Base-by-base conservation (phyloP, 2,329 filamentous ascomycete species). In the Coniochaeta sp. region DNA sequence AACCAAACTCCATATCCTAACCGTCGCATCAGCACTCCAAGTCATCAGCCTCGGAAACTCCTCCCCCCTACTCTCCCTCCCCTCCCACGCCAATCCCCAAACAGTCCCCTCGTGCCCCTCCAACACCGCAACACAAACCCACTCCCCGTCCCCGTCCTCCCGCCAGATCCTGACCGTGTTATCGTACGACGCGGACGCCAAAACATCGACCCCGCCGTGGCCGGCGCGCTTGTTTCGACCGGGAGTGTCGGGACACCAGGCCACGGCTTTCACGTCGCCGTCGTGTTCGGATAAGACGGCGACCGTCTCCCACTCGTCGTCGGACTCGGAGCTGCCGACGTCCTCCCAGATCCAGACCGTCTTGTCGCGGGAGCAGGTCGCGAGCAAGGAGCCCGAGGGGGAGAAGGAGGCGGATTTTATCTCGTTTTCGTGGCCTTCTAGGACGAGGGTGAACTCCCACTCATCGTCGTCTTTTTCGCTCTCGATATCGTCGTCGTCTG, bases 261-360 rank as follows among this genome's bases (percentile, higher is more conserved):
- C 82, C 1, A 99, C 89, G 57, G 85, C 89, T 68, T 99, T 99
- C 58, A 99, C 91, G 69, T 99, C 94, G 20, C 89, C 91, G 46
- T 91, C 87, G 66, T 99, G 94, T 70, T 97, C 94, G 69, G 89
- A 90, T 62, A 97, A 77, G 50, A 97, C 92, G 0, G 92, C 94
- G 14, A 97, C 85, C 1, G 94, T 97, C 76, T 99, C 94, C 74
- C 91, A 97, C 66, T 97, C 94, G 66, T 96, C 92, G 51, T 95
- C 91, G 14, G 86, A 87, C 58, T 88, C 86, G 51, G 73, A 71
- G 8, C 71, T 71, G 33, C 81, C 81, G 51, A 96, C 81, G 66
- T 97, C 94, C 70, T 99, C 94, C 94, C 94, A 99, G 61, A 99
- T 89, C 94, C 94, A 99, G 16, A 97, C 89, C 14, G 83, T 87